Conservation (phyloP, 306 rosid species). For the Dicorynia guianensis region DNA sequence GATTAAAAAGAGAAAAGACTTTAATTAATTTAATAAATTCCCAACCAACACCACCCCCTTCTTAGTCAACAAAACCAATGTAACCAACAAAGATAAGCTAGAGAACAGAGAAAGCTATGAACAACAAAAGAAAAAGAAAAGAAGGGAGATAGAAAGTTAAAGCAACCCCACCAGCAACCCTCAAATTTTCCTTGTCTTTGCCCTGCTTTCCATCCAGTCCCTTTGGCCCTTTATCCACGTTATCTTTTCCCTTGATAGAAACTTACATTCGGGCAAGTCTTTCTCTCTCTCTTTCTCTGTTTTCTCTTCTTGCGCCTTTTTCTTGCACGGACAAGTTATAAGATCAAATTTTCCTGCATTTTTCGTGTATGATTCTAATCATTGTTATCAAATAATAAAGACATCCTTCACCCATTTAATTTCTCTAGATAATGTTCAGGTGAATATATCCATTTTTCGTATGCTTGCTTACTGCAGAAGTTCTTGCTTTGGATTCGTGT, state of each 20-base stretch:
- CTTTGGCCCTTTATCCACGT: constrained; percentile 40
- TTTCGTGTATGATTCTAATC: constrained; percentile 26
- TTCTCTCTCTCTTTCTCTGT: constrained; percentile 20
- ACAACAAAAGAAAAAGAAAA: constrained; percentile 38
- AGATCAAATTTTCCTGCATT: not conserved
- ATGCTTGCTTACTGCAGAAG: constrained; percentile 5
- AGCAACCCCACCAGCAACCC: constrained; percentile 36
- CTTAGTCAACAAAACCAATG: constrained; percentile 62
- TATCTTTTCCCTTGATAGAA: constrained; percentile 38
- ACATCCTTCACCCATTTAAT: not conserved
- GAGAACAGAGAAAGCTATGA: constrained; percentile 40
- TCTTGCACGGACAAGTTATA: not conserved
- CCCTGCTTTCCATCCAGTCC: constrained; percentile 52
- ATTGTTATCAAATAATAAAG: constrained; percentile 1
- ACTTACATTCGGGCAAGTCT: constrained; percentile 30
- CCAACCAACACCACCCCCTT: constrained; percentile 54
- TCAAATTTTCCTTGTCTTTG: constrained; percentile 36
- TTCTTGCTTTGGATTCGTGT: not conserved
- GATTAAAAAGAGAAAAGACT: constrained; percentile 25
- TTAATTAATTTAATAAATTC: constrained; percentile 63
- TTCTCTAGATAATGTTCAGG: constrained; percentile 36
- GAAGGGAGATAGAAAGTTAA: constrained; percentile 42
- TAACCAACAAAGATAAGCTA: constrained; percentile 47
- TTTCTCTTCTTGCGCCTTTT: constrained; percentile 16
- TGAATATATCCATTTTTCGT: not conserved